Conservation (phyloP, 768 basidiomycete species). For the Ramaria rubella region DNA sequence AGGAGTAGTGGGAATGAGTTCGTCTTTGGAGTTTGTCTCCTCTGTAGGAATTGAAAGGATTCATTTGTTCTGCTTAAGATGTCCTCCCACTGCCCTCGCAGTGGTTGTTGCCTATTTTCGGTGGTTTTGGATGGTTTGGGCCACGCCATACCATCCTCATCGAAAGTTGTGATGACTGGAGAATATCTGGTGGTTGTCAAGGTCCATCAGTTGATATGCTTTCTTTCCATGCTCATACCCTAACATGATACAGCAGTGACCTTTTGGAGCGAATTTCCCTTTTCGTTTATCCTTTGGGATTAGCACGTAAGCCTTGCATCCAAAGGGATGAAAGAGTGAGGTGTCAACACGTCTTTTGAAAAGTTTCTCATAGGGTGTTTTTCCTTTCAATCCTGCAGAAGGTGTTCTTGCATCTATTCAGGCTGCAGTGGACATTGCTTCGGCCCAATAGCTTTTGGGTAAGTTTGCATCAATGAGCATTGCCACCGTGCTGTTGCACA, state of each 20-base stretch:
- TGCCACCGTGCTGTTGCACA: too few relatives aligned
- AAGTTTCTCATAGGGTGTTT: neutral
- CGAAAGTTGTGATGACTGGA: neutral
- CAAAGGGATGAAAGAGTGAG: neutral
- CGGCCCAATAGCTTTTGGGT: slow-evolving; percentile 8
- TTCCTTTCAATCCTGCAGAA: neutral
- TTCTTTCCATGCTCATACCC: neutral
- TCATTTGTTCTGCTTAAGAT: too few relatives aligned
- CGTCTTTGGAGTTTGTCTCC: too few relatives aligned
- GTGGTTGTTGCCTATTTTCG: too few relatives aligned
- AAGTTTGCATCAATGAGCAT: too few relatives aligned
- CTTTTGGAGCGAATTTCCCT: neutral
- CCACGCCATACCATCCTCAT: neutral
- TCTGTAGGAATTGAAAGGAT: too few relatives aligned
- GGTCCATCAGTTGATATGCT: neutral
- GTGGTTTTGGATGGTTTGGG: too few relatives aligned
- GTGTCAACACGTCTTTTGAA: neutral
- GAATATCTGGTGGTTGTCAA: neutral
- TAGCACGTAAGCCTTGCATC: neutral
- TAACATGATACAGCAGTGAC: neutral
- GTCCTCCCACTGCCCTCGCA: too few relatives aligned
- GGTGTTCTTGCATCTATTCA: too few relatives aligned
- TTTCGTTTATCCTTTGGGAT: too few relatives aligned
- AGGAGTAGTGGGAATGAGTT: too few relatives aligned
- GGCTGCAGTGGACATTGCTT: neutral